phyloP scores from a whole-genome alignment of 805 yeast species.

The Candida arabinofermentans region DNA sequence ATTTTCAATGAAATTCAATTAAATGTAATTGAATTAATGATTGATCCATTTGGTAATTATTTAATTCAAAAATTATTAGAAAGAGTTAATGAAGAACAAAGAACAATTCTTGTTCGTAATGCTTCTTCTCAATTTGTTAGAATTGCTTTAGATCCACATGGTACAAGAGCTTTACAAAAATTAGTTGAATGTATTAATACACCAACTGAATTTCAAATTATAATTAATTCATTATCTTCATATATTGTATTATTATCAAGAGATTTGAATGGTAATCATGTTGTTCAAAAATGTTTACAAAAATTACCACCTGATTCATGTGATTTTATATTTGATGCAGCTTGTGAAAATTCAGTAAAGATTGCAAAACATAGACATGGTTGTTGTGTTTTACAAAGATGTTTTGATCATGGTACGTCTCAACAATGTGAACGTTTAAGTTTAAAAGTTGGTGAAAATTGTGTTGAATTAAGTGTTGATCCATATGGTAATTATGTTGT shows the following conservation, averaged over 20 bases:
- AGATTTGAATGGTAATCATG: conserved; percentile 95
- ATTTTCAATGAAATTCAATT: conserved; percentile 78
- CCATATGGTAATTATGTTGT: conserved; percentile 97
- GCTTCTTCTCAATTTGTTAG: conserved; percentile 71
- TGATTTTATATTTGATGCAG: conserved; percentile 88
- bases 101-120: conserved; percentile 62
- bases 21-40: conserved; percentile 84
- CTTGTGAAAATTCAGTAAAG: conserved; percentile 63
- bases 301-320: conserved; percentile 63
- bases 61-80: conserved; percentile 87
- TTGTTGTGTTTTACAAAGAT: conserved; percentile 93
- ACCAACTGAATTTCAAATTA: conserved; percentile 63
- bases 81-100: conserved; percentile 63
- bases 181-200: conserved; percentile 77
- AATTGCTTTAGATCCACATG: conserved; percentile 90
- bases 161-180: conserved; percentile 93
- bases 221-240: conserved; percentile 35
- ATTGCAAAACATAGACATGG: conserved; percentile 97
- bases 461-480: conserved; percentile 72
- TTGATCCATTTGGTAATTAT: conserved; percentile 96
- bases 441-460: conserved; percentile 59
- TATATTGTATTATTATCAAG: conserved; percentile 78
- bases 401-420: conserved; percentile 81
- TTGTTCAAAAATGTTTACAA: conserved; percentile 87
- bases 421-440: conserved; percentile 68